Base-by-base conservation (phyloP, 192 early-diverging fungal genomes). In the Backusella tuberculispora region DNA sequence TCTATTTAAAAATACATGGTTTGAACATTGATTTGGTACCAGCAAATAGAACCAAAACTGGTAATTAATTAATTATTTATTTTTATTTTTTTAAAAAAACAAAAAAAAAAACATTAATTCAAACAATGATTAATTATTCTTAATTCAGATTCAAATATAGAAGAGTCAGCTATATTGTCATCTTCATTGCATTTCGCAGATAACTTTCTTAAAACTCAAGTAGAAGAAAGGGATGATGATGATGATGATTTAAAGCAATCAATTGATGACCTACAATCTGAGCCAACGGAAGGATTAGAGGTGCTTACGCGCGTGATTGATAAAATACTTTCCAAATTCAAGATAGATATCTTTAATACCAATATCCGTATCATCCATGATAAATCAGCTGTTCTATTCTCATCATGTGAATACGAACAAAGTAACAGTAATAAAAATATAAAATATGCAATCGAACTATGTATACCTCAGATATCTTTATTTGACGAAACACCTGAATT, bases 171-270 rank as follows among this genome's bases (percentile, higher is more conserved):
- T 2, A 87, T 93, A 48, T 75, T 96, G 48, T 90, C 93, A 4
- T 91, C 95, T n/a, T 95, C 96, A 4, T 83, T 96, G 12, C 92
- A 92, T 75, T 92, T 97, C 69, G 96, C 96, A 17, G 94, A 90
- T 63, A 94, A 95, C 78, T 97, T 97, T 84, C 74, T 97, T 44
- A 88, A 88, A 45, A 84, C 88, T 14, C 88, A 90, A 56, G 84
- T 84, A 34, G 85, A 85, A 24, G 90, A 89, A 68, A 91, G 91
- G 40, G 89, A 89, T 66, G 88, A 85, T 38, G 74, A 87, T n/a
- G 75, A 78, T 60, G 81, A 85, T 63, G 85, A 86, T 24, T 79
- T 89, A 13, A 77, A 85, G 38, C 84, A 88, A 13, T 85, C 87
- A 3, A 77, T 88, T 37, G 80, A 86, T 67, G 74, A 64, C 34